Base-by-base conservation (phyloP, 495 filamentous ascomycete genomes). In the Talaromyces liani region DNA sequence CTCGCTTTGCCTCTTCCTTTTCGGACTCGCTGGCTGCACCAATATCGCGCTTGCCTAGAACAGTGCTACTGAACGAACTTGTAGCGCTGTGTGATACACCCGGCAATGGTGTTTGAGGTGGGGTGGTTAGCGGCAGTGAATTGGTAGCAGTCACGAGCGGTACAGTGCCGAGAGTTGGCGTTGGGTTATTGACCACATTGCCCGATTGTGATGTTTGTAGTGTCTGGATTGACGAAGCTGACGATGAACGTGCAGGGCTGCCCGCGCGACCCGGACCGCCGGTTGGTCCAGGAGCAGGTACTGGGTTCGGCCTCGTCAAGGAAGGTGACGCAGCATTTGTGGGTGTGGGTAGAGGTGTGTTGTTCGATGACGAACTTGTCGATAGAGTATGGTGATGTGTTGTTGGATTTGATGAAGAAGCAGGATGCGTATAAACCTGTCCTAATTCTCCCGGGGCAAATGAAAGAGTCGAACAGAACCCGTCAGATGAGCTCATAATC, bases 401-500 rank as follows among this genome's bases (percentile, higher is more conserved):
- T 9, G 53, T 29, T 9, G 85, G 71, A 39, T 76, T 72, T 10
- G 72, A 73, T 41, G 77, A 70, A 3, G 80, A 73, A 34, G 65
- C 66, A 16, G 70, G 71, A 45, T 82, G 78, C 53, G 85, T 81
- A 72, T 96, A 96, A 14, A 84, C 72, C 66, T 93, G 87, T n/a
- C 95, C 95, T 6, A 99, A 78, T 70, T 99, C 95, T 20, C 90
- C 91, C 4, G 88, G 79, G 6, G 83, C 72, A 71, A 99, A 99
- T 0, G 91, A 85, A 24, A 99, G 79, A 0, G 90, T 87, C 0
- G 95, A 99, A 70, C 95, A 98, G 76, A 97, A 99, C 0, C 95
- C 95, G 70, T 99, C 95, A 0, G 95, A 97, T 1, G 95, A 98
- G 61, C 91, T 93, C 83, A 99, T 97, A 39, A 98, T 80, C 25